phyloP scores from a whole-genome alignment of 352 stramenopile species.

The Pythium apleroticum region DNA sequence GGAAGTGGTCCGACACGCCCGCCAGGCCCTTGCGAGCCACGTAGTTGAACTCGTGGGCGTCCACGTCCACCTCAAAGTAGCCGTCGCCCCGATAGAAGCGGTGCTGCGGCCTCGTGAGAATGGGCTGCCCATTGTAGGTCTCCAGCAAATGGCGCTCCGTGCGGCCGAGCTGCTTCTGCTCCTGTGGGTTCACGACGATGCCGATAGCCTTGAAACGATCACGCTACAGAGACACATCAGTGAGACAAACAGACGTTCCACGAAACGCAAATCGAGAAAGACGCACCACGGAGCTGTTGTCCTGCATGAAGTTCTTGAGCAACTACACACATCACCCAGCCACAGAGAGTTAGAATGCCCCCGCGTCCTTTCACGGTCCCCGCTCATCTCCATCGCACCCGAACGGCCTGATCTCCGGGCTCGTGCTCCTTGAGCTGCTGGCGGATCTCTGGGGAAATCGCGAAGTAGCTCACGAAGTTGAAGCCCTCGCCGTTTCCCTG shows the following conservation, averaged over 20 bases:
- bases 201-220: slow-evolving; percentile 85
- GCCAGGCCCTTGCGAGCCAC: slow-evolving; percentile 74
- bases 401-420: slow-evolving; percentile 49
- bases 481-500: slow-evolving; percentile 70
- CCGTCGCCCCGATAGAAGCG: slow-evolving; percentile 64
- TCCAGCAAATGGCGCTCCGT: slow-evolving; percentile 76
- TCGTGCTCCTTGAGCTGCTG: slow-evolving; percentile 46
- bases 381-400: slow-evolving; percentile 21
- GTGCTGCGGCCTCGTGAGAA: slow-evolving; percentile 79
- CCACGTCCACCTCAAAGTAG: slow-evolving; percentile 85
- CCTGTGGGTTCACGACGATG: slow-evolving; percentile 73
- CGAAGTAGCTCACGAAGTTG: slow-evolving; percentile 84
- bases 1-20: slow-evolving; percentile 70
- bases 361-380: not conserved
- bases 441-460: slow-evolving; percentile 57
- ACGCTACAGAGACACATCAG: slow-evolving; percentile 35
- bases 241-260: slow-evolving; percentile 6
- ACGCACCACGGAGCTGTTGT: slow-evolving; percentile 33
- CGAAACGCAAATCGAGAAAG: not conserved
- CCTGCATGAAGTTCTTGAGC: slow-evolving; percentile 43
- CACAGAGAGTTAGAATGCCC: not conserved
- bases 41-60: slow-evolving; percentile 85
- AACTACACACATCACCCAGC: slow-evolving; percentile 23
- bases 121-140: slow-evolving; percentile 82
- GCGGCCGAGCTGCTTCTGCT: slow-evolving; percentile 59